phyloP scores from a whole-genome alignment of 2,329 filamentous ascomycete genomes.

The Capronia coronata region DNA sequence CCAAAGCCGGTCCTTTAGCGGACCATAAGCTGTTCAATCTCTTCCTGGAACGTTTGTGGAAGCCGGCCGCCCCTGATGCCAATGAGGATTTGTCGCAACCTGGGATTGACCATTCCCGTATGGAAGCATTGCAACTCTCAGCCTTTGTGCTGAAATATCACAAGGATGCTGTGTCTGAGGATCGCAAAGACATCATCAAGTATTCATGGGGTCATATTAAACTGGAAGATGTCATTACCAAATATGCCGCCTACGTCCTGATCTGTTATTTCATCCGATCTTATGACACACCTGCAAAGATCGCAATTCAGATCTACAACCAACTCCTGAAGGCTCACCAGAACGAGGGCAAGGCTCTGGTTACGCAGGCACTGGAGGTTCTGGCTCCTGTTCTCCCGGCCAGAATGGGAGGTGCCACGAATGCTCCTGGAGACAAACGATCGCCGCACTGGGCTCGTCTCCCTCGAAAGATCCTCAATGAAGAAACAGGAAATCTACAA shows the following conservation, averaged over 20 bases:
- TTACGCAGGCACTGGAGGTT: conserved; percentile 89
- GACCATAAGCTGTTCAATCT: conserved; percentile 82
- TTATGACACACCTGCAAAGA: conserved; percentile 94
- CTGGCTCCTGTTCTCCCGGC: conserved; percentile 91
- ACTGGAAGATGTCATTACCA: conserved; percentile 98
- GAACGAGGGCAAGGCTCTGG: conserved; percentile 83
- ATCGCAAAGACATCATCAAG: conserved; percentile 96
- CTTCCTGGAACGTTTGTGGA: conserved; percentile 91
- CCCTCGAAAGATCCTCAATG: conserved; percentile 81
- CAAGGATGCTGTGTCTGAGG: conserved; percentile 76
- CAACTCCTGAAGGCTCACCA: conserved; percentile 87
- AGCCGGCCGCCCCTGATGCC: conserved; percentile 72
- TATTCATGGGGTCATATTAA: conserved; percentile 98
- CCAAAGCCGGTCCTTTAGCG: conserved; percentile 64
- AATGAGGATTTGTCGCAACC: conserved; percentile 76
- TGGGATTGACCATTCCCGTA: conserved; percentile 88
- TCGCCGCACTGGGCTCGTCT: conserved; percentile 81
- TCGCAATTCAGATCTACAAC: conserved; percentile 90
- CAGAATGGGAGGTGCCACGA: conserved; percentile 53
- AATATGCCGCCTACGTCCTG: conserved; percentile 93
- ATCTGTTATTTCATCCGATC: conserved; percentile 97
- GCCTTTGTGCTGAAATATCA: conserved; percentile 95
- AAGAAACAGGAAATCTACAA: conserved; percentile 90
- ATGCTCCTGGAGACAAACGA: conserved; percentile 61
- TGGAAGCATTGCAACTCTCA: conserved; percentile 92